Base-by-base conservation (phyloP, 2,329 filamentous ascomycete genomes). In the Monosporascus sp. region DNA sequence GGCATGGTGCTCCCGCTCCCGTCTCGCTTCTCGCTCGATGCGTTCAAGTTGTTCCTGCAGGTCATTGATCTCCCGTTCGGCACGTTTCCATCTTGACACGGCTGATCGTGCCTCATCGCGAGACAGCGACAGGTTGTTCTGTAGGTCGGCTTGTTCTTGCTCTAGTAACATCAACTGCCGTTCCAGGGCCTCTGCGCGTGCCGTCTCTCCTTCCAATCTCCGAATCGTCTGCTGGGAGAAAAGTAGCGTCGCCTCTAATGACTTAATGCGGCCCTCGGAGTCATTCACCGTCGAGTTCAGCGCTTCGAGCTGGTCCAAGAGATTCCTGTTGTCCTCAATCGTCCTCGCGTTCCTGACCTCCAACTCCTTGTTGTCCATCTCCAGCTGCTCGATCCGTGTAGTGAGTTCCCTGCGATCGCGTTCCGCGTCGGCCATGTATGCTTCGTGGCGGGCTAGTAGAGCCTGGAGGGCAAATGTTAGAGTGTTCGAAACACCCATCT, bases 351-450 rank as follows among this genome's bases (percentile, higher is more conserved):
- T 99, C 64, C 84, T 81, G 43, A 78, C 77, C 71, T 96, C 89
- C 56, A 95, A 81, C 55, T 82, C 76, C 64, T 76, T 78, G 73
- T 96, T 96, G 62, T 85, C 82, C 63, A 72, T 72, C 73, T 96
- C 90, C 50, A 99, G 78, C 58, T 79, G 79, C 62, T 88, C 86
- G 67, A 97, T 91, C 57, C 82, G 88, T 47, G 76, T 72, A 45
- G 82, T 80, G 72, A 97, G 84, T 56, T 86, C 82, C 56, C 79
- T 75, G 56, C 92, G 88, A 69, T 97, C 91, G 62, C 85, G 84
- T 76, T 96, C 91, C 55, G 92, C 91, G 70, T 96, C 91, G 62
- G 87, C 87, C 80, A 97, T 93, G 72, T 96, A 97, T 55, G 89
- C 85, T 77, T 97, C 92, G 81, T 99, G 92, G 64, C 93, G 88